A percentile compares a stretch with the other conserved stretches of the same genome.
These are phyloP conservation scores for Bothriochloa decipiens DNA, from an alignment of 176 grass and related monocot genomes.

Conservation along the genomic window DNA sequence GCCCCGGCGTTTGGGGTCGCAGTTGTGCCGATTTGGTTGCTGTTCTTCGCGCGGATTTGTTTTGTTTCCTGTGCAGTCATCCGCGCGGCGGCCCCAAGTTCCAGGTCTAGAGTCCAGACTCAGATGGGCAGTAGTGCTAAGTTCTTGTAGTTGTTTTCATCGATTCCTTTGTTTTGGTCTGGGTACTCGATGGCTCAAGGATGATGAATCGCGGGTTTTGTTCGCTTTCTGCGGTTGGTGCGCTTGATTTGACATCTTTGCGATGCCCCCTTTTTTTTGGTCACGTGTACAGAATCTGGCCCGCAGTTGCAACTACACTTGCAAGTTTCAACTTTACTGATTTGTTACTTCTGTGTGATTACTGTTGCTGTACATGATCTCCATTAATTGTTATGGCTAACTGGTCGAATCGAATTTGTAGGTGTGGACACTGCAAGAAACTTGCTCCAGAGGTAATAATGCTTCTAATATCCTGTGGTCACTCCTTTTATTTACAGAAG, in stretches of 20 bases:
- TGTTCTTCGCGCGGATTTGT: background rate
- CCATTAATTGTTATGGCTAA: background rate
- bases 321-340: no score
- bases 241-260: background rate
- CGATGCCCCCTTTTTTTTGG: background rate
- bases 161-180: background rate
- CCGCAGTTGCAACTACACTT: no score
- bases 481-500: background rate
- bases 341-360: background rate
- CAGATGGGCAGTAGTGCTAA: background rate
- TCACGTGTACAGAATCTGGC: background rate
- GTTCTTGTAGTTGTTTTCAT: background rate
- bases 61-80: background rate
- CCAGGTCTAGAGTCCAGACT: background rate
- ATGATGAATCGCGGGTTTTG: background rate
- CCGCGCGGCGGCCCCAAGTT: background rate
- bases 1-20: background rate
- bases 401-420: constrained; percentile 23
- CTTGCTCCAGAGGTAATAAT: constrained; percentile 93
- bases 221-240: background rate
- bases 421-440: constrained; percentile 94
- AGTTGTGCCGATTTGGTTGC: no score
- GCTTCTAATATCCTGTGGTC: background rate
- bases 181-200: background rate
- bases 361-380: background rate